Evolutionary conservation across 2,329 filamentous ascomycete species (phyloP).

Genomic region (Periconia sp.): DNA sequence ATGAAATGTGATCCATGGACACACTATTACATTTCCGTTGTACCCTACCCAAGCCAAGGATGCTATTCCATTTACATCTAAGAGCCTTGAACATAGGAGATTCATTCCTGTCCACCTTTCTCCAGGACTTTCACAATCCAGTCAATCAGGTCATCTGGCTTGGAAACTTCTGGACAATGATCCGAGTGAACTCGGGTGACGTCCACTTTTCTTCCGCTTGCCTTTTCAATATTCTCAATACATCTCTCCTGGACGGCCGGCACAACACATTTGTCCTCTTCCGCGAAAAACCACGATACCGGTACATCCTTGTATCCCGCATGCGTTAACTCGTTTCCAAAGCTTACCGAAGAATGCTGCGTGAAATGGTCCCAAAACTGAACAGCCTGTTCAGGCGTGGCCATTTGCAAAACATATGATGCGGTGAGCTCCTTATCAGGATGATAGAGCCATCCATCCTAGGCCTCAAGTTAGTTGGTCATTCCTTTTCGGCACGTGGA

Average conservation of each 20-base stretch:
- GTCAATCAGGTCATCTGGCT: constrained; percentile 25
- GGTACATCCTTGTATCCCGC: constrained; percentile 46
- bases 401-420: constrained; percentile 16
- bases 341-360: constrained; percentile 40
- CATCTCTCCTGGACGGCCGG: constrained; percentile 31
- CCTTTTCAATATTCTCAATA: constrained; percentile 42
- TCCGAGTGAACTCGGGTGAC: constrained; percentile 40
- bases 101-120: constrained; percentile 7
- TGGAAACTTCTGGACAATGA: constrained; percentile 36
- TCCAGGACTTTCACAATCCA: constrained; percentile 24
- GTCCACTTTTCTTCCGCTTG: constrained; percentile 42
- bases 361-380: constrained; percentile 16
- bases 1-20: neutral
- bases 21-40: neutral
- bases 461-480: neutral
- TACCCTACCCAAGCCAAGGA: neutral
- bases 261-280: constrained; percentile 39
- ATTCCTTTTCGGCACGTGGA: neutral
- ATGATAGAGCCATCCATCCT: constrained; percentile 13
- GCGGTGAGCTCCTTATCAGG: constrained; percentile 7
- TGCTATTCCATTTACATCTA: neutral
- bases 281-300: constrained; percentile 45
- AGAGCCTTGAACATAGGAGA: neutral
- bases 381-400: constrained; percentile 15
- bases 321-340: constrained; percentile 40